phyloP scores from a whole-genome alignment of 2,329 filamentous ascomycete genomes.

The Mycogone perniciosa region DNA sequence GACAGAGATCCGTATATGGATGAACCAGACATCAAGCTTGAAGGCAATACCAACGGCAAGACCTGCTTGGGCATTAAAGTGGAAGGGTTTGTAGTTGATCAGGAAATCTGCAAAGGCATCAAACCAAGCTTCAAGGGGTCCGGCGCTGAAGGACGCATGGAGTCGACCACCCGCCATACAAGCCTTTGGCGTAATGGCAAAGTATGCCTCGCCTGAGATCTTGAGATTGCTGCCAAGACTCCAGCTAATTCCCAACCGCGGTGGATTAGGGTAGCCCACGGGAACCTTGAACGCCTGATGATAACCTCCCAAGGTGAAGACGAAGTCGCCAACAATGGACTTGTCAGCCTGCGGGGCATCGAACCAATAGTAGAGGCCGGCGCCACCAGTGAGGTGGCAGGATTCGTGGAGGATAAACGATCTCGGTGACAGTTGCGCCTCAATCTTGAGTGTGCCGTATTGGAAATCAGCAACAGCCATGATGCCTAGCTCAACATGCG shows the following conservation, averaged over 20 bases:
- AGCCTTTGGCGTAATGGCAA: constrained; percentile 38
- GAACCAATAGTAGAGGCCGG: constrained; percentile 36
- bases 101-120: constrained; percentile 35
- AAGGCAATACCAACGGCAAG: constrained; percentile 24
- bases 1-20: constrained; percentile 16
- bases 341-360: constrained; percentile 15
- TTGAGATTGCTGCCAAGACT: constrained; percentile 22
- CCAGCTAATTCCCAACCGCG: constrained; percentile 35
- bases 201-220: constrained; percentile 37
- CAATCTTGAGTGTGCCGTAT: constrained; percentile 29
- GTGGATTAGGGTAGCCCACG: constrained; percentile 30
- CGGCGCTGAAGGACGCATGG: constrained; percentile 22
- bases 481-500: constrained; percentile 34
- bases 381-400: constrained; percentile 38
- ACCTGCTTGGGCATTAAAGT: constrained; percentile 23
- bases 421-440: constrained; percentile 34
- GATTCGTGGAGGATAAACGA: constrained; percentile 33
- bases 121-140: constrained; percentile 32
- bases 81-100: constrained; percentile 35
- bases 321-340: constrained; percentile 31
- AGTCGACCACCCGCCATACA: constrained; percentile 37
- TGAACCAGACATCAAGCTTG: constrained; percentile 23
- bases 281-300: constrained; percentile 32
- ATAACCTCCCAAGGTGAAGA: constrained; percentile 41
- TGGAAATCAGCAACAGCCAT: constrained; percentile 27